Evolutionary conservation across 75 land plant species (phyloP).

Genomic region (Cupressus sempervirens): DNA sequence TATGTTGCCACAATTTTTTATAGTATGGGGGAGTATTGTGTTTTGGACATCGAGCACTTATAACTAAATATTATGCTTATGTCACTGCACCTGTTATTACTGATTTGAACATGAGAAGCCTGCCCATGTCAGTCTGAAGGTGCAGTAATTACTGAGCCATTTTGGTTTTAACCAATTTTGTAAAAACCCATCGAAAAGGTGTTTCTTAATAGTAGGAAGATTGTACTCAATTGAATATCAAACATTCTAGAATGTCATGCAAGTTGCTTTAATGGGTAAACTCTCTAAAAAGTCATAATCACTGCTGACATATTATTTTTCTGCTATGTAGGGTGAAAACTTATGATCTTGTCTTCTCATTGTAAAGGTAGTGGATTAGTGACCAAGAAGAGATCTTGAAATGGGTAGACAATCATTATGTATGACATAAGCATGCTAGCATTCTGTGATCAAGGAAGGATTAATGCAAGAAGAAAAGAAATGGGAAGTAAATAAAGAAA

Average conservation of each 20-base stretch:
- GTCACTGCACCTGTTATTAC: slow-evolving; percentile 19
- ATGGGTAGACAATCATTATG: too few species aligned
- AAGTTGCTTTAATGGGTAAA: too few species aligned
- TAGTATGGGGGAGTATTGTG: slow-evolving; percentile 51
- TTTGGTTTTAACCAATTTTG: neutral
- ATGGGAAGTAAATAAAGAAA: too few species aligned
- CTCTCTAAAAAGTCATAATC: too few species aligned
- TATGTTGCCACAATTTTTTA: slow-evolving; percentile 38
- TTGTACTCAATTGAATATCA: neutral
- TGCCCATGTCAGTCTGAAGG: neutral
- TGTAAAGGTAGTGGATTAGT: too few species aligned
- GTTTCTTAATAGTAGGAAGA: neutral
- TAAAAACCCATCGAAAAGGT: neutral
- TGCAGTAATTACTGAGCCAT: neutral
- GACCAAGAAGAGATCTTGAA: too few species aligned
- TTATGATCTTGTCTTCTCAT: too few species aligned
- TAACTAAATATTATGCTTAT: slow-evolving; percentile 33
- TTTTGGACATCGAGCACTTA: slow-evolving; percentile 41
- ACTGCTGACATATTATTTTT: too few species aligned
- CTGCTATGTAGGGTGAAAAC: too few species aligned
- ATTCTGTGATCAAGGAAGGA: too few species aligned
- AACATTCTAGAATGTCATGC: neutral
- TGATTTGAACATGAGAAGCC: slow-evolving; percentile 1
- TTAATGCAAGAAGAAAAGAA: too few species aligned
- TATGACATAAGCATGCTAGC: too few species aligned